Base-by-base conservation (phyloP, 208 protist species). In the Trypanosoma avium region DNA sequence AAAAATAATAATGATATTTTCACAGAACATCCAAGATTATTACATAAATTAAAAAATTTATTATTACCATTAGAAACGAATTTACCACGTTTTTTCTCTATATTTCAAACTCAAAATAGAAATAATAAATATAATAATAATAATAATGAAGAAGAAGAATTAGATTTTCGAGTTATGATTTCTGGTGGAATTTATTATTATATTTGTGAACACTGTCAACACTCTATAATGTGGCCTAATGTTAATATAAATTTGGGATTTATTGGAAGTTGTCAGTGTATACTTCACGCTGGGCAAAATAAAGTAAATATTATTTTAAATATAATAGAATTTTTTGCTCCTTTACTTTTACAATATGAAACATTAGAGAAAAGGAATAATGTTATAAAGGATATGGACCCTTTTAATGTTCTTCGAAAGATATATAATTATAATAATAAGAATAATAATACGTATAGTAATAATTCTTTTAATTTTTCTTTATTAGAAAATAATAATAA, bases 101-200 rank as follows among this genome's bases (percentile, higher is more conserved):
- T n/a, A n/a, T n/a, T n/a, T n/a, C n/a, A n/a, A n/a, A n/a, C n/a
- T n/a, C n/a, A n/a, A n/a, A n/a, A n/a, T n/a, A n/a, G n/a, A n/a
- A 50, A 19, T 19, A 12, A 22, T 7, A 24, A 27, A 5, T 3
- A 66, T 24, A 36, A 47, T 27, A 29, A n/a, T 13, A 29, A 42
- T 17, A 15, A 50, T 2, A 17, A 26, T 8, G 26, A 46, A 13
- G n/a, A 43, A 3, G 36, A 46, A 12, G 54, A 52, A 36, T 15
- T 21, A 8, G 17, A 54, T 29, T 10, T 24, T 21, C 27, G n/a
- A 13, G 35, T 19, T 8, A 12, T 30, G 13, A 19, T 63, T 21
- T 55, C 38, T 27, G 53, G 65, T 38, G 65, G 55, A 7, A 33
- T 36, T 9, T 63, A 54, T 56, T 70, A 47, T 40, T 55, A 47